Base-by-base conservation (phyloP, 1,284 basidiomycete genomes). In the Heterobasidion annosum region DNA sequence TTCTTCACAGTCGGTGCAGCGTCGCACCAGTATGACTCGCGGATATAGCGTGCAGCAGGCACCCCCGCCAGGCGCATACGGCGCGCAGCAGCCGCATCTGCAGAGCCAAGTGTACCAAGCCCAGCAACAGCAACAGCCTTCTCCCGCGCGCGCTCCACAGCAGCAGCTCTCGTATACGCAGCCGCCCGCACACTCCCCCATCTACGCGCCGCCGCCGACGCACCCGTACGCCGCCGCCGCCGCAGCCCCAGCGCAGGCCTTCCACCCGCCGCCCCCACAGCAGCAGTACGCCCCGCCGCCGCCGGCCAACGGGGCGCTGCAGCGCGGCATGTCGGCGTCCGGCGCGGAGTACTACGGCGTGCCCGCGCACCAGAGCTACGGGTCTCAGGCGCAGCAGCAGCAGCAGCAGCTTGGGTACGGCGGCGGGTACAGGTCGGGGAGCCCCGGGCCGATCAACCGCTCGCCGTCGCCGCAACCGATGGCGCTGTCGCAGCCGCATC, bases 401-500 rank as follows among this genome's bases (percentile, higher is more conserved):
- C 53, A 54, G 4, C 54, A 57, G 32, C 53, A 52, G 4, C 19
- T 60, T 15, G 51, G 50, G 43, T 57, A 59, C 32, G 59, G 54
- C 9, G 51, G 52, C 15, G 59, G 65, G 16, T 54, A 53, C 35
- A 50, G 58, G 33, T 58, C 61, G 2, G 62, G 62, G 10, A 67
- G 65, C 50, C 66, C 68, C 4, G 55, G 55, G 18, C 62, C 59
- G 9, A 32, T 57, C 16, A 57, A 54, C 34, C 53, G 67, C n/a
- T 68, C 67, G 35, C 72, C 71, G 18, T 71, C 70, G 37, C 76
- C 75, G 7, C 70, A 72, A 34, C 59, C 59, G 8, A 58, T 61
- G 53, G 59, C 57, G 33, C 53, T 61, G 19, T 52, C 54, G 42
- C 59, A 60, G 13, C 68, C 65, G 1, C 37, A 25, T 25, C 25